phyloP scores from a whole-genome alignment of 805 yeast genomes.

The Candida silvicultrix region DNA sequence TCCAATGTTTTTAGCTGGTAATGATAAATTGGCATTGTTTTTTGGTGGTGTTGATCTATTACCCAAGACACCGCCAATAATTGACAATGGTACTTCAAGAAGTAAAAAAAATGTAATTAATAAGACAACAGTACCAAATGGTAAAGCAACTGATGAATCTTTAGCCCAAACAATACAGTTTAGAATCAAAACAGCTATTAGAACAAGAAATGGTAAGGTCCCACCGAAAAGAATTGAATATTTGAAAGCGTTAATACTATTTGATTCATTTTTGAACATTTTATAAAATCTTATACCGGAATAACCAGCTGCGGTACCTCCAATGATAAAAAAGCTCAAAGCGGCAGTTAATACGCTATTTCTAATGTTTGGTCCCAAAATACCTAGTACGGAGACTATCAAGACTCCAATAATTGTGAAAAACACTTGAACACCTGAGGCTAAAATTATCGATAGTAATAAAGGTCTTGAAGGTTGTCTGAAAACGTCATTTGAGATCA shows the following conservation, averaged over 20 bases:
- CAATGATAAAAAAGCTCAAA: slow-evolving; percentile 51
- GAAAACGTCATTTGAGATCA: slow-evolving; percentile 47
- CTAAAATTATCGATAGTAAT: slow-evolving; percentile 48
- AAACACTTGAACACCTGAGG: slow-evolving; percentile 71
- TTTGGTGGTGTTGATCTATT: slow-evolving; percentile 25
- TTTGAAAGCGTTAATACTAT: slow-evolving; percentile 4
- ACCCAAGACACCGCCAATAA: slow-evolving; percentile 61
- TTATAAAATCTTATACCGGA: slow-evolving; percentile 60
- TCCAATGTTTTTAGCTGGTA: slow-evolving; percentile 22
- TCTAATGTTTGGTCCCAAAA: slow-evolving; percentile 58
- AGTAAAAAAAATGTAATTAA: slow-evolving; percentile 54
- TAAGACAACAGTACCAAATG: slow-evolving; percentile 66
- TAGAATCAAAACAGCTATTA: slow-evolving; percentile 45
- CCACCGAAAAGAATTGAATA: slow-evolving; percentile 42
- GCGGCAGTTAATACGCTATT: slow-evolving; percentile 64
- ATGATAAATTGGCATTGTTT: slow-evolving; percentile 11
- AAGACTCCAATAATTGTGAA: slow-evolving; percentile 61
- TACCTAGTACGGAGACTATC: slow-evolving; percentile 48
- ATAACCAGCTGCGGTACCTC: slow-evolving; percentile 73
- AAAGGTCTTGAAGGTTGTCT: slow-evolving; percentile 42
- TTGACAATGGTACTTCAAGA: slow-evolving; percentile 68
- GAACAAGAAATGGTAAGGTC: slow-evolving; percentile 38
- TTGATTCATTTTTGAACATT: slow-evolving; percentile 35
- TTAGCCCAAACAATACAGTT: slow-evolving; percentile 73
- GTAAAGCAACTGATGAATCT: slow-evolving; percentile 69